A percentile compares a stretch with the other conserved stretches of the same genome.
phyloP scores from a whole-genome alignment of 352 stramenopile species.

The Globisporangium spiculum region DNA sequence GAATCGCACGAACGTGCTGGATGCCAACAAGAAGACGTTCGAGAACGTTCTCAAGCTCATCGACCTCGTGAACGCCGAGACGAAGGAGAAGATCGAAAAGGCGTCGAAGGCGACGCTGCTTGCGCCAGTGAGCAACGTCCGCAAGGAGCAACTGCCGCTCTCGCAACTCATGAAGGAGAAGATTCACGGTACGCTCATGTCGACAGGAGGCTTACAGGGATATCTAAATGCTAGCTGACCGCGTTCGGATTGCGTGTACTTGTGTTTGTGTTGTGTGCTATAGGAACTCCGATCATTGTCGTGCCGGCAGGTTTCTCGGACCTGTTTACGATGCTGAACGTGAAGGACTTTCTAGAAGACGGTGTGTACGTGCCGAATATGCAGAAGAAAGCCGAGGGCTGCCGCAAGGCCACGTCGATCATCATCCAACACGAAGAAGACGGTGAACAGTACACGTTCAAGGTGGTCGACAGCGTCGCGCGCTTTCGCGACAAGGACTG shows the following conservation, averaged over 20 bases:
- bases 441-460: conserved; percentile 82
- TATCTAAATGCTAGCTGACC: neutral
- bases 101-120: conserved; percentile 64
- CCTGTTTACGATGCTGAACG: conserved; percentile 88
- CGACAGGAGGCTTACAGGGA: neutral
- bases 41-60: conserved; percentile 79
- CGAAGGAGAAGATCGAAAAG: conserved; percentile 87
- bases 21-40: conserved; percentile 79
- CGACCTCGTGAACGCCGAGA: conserved; percentile 78
- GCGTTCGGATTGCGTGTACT: neutral
- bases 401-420: conserved; percentile 79
- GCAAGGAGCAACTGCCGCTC: conserved; percentile 71
- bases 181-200: conserved; percentile 45
- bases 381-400: conserved; percentile 85
- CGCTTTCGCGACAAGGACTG: conserved; percentile 88
- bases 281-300: conserved; percentile 90
- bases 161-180: conserved; percentile 70
- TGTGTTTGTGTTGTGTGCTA: neutral
- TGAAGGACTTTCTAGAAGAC: conserved; percentile 84
- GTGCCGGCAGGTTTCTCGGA: conserved; percentile 86
- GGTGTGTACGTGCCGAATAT: conserved; percentile 78
- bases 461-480: conserved; percentile 85
- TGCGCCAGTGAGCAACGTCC: conserved; percentile 30
- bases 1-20: conserved; percentile 72
- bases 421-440: conserved; percentile 82